Evolutionary conservation across 441 rosid genomes (phyloP), one percentile per base, ranked within the genome.

Genomic region (Capsella rubella): DNA sequence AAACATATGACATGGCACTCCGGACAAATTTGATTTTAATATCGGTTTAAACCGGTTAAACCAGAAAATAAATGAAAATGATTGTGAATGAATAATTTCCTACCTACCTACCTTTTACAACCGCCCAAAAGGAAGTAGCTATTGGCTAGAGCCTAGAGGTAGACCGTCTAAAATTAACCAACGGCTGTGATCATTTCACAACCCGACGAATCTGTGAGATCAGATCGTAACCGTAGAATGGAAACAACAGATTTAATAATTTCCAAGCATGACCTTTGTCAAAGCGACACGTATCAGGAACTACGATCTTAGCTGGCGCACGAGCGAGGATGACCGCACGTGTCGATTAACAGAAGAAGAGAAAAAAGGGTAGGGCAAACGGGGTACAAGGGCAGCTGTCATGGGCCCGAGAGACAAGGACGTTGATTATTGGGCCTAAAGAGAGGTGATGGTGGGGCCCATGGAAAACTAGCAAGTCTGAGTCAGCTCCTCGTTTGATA

Each of bases 351-450:
- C 59, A 74, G 61, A 13, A 6, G 21, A 32, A 34, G 42, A 25
- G 21, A 25, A 3, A 52, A 43, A 28, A 51, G 21, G 21, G 65
- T 46, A 18, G 31, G 75, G 28, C 6, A 55, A 77, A 64, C 62
- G 68, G 80, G 76, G 72, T 64, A 76, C 80, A 71, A 64, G 62
- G 56, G 67, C 67, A 77, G 80, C 80, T 71, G 76, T 77, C 76
- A 50, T 77, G 80, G 80, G 76, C 68, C 80, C 42, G 16, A 11
- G 56, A 50, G 72, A 76, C 80, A 76, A 11, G 25, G 59, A 65
- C 67, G 55, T 71, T 4, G 67, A 57, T 64, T 7, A 77, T 64
- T 77, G 80, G 80, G 80, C 75, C 60, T 68, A 37, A 2, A 3
- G 28, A 65, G 54, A 68, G 64, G 58, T 68, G 64, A 53, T 28